phyloP scores from a whole-genome alignment of 148 eudicot genomes.

The Talinum fruticosum region DNA sequence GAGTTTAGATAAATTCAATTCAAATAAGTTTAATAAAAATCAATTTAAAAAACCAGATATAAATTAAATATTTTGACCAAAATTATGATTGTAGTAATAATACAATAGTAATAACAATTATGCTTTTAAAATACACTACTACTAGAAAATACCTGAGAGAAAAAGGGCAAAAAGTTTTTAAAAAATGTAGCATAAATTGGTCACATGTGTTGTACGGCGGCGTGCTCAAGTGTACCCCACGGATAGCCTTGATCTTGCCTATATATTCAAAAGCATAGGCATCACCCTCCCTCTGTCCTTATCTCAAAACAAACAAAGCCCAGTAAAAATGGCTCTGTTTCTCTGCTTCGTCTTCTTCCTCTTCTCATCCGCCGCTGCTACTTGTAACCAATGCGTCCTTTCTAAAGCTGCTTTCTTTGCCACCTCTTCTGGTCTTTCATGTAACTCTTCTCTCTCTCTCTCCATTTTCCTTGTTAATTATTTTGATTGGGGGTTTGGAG shows the following conservation, averaged over 20 bases:
- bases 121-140: too few relatives aligned
- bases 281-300: background rate
- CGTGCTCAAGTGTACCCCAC: background rate
- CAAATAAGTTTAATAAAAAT: too few relatives aligned
- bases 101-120: too few relatives aligned
- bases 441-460: slow-evolving; percentile 15
- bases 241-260: background rate
- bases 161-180: too few relatives aligned
- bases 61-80: too few relatives aligned
- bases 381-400: slow-evolving; percentile 29
- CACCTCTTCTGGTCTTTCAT: slow-evolving; percentile 27
- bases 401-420: slow-evolving; percentile 35
- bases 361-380: slow-evolving; percentile 21
- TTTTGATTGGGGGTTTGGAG: background rate
- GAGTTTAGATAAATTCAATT: too few relatives aligned
- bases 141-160: too few relatives aligned
- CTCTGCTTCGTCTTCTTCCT: slow-evolving; percentile 18
- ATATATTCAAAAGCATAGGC: background rate
- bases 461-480: background rate
- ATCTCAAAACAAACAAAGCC: background rate
- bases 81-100: too few relatives aligned
- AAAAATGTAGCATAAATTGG: background rate
- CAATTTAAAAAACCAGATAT: too few relatives aligned
- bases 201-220: slow-evolving; percentile 1
- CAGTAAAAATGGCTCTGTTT: slow-evolving; percentile 14